phyloP scores from a whole-genome alignment of 768 basidiomycete species.

The Lanmaoa pseudosensibilis region DNA sequence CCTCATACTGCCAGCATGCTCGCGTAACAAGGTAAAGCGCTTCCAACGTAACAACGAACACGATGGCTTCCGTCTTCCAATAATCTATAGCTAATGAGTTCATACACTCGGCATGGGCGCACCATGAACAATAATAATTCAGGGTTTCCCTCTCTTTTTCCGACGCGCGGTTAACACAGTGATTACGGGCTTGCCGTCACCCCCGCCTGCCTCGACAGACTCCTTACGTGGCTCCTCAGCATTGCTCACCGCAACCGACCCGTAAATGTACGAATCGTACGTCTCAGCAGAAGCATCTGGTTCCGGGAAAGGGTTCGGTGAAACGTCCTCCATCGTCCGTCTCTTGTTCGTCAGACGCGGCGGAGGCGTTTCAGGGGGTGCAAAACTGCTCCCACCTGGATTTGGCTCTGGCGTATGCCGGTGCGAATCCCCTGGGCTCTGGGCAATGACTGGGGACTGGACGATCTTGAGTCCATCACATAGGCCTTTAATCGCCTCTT shows the following conservation, averaged over 20 bases:
- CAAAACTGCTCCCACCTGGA: conserved; percentile 29
- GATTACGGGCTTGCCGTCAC: conserved; percentile 34
- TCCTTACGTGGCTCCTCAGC: conserved; percentile 32
- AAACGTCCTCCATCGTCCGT: conserved; percentile 43
- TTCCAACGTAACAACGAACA: conserved; percentile 19
- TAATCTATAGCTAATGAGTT: conserved; percentile 1
- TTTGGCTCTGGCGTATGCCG: conserved; percentile 46
- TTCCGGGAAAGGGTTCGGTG: conserved; percentile 69
- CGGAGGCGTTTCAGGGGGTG: conserved; percentile 54
- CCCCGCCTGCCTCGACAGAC: conserved; percentile 5
- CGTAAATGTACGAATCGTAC: conserved; percentile 61
- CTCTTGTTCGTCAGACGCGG: conserved; percentile 32
- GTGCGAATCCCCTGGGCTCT: conserved; percentile 26
- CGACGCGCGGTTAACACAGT: conserved; percentile 63
- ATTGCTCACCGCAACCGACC: conserved; percentile 54
- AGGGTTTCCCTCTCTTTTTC: conserved; percentile 42
- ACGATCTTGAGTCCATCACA: conserved; percentile 60
- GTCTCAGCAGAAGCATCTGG: conserved; percentile 61
- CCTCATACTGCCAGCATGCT: conserved; percentile 1
- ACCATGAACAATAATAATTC: conserved; percentile 6
- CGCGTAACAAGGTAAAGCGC: conserved; percentile 1
- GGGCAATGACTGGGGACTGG: conserved; percentile 14
- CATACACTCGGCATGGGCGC: conserved; percentile 5
- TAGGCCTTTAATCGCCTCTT: conserved; percentile 64
- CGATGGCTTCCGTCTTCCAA: background rate